Conservation (phyloP, 176 grass and related monocot species). For the Carex myosuroides region DNA sequence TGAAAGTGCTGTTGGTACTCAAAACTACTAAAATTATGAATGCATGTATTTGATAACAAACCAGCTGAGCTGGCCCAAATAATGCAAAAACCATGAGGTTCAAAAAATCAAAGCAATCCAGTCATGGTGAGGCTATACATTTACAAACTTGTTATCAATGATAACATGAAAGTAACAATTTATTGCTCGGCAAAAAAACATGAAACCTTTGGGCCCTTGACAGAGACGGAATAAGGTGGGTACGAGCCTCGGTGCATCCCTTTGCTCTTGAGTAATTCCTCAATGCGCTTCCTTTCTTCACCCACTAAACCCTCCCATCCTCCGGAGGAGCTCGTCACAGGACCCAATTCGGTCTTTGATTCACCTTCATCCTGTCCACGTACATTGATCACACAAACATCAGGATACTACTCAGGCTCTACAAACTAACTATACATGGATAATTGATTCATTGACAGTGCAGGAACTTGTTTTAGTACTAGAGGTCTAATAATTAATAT, state of each 20-base stretch:
- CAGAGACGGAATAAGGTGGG: conserved; percentile 50
- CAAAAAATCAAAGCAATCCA: neutral
- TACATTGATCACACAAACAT: no score
- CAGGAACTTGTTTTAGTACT: no score
- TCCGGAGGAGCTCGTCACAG: conserved; percentile 8
- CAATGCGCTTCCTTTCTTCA: conserved; percentile 63
- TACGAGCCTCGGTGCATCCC: conserved; percentile 56
- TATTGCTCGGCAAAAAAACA: neutral
- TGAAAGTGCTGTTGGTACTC: neutral
- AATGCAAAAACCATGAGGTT: neutral
- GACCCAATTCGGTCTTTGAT: conserved; percentile 1
- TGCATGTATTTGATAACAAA: neutral
- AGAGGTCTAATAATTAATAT: no score
- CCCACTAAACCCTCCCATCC: conserved; percentile 35
- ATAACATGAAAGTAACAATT: neutral
- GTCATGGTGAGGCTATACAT: neutral
- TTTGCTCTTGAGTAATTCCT: conserved; percentile 34
- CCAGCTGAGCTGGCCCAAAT: neutral
- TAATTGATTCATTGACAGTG: no score
- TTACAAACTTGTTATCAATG: neutral
- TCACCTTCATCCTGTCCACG: neutral
- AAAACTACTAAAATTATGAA: neutral
- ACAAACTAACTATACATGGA: no score
- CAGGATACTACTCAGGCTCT: no score
- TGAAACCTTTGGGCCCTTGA: conserved; percentile 54